Evolutionary conservation across 2,329 filamentous ascomycete genomes (phyloP).

Genomic region (Diaporthe citrichinensis): DNA sequence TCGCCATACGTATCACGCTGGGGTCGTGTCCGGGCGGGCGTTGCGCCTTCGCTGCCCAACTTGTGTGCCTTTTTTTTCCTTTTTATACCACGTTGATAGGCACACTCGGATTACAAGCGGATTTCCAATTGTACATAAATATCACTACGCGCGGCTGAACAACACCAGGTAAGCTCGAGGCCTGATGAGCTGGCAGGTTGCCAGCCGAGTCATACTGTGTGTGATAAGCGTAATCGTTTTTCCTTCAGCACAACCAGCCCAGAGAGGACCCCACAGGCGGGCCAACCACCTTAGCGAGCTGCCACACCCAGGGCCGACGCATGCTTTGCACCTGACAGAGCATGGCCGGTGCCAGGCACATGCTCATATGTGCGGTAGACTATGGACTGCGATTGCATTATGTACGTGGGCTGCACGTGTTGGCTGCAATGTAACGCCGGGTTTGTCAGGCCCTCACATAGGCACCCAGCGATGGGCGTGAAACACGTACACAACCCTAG

Average conservation of each 20-base stretch:
- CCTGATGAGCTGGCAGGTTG: slow-evolving; percentile 24
- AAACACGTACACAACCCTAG: slow-evolving; percentile 27
- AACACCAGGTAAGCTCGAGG: slow-evolving; percentile 6
- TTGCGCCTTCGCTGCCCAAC: slow-evolving; percentile 19
- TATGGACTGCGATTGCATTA: slow-evolving; percentile 28
- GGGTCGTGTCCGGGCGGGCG: background rate
- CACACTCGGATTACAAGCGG: background rate
- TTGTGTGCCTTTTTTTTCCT: background rate
- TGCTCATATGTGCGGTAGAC: background rate
- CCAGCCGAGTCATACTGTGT: slow-evolving; percentile 12
- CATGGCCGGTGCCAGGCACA: slow-evolving; percentile 14
- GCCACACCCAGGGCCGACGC: slow-evolving; percentile 5
- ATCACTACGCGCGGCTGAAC: background rate
- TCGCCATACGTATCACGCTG: background rate
- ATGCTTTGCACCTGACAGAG: slow-evolving; percentile 10
- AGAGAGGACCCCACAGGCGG: background rate
- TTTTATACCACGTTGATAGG: slow-evolving; percentile 6
- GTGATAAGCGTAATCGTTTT: background rate
- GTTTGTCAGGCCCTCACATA: slow-evolving; percentile 19
- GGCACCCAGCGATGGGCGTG: slow-evolving; percentile 5
- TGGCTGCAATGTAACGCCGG: slow-evolving; percentile 26
- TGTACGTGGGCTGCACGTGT: slow-evolving; percentile 28
- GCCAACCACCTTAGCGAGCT: slow-evolving; percentile 22
- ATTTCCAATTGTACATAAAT: background rate
- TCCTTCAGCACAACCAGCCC: slow-evolving; percentile 16